Base-by-base conservation (phyloP, 2,329 filamentous ascomycete species). In the Sporothrix inflata region DNA sequence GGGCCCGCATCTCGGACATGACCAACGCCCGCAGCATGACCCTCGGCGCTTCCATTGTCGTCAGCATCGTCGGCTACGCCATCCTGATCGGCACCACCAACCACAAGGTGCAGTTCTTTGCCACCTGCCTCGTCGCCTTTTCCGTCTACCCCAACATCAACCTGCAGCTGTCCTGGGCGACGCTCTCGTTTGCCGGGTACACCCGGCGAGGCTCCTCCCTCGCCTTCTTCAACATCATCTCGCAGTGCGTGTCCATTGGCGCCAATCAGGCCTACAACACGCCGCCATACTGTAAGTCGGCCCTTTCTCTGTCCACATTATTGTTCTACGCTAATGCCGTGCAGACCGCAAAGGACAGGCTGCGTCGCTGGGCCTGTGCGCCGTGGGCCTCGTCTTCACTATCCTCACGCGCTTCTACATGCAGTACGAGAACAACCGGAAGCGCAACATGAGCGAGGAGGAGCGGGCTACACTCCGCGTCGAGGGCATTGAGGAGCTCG, bases 41-140 rank as follows among this genome's bases (percentile, higher is more conserved):
- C 75, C 77, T 72, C 47, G 76, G 34, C 71, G 78, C 72, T 60
- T 75, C 11, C 11, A 67, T 38, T 70, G 73, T 71, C 66, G 79
- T 76, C 8, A 76, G 81, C 5, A 77, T 80, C 1, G 72, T 77
- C 3, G 79, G 78, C 8, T 81, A 80, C 34, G 75, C 78, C 0
- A 74, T 80, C 2, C 72, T 76, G 0, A 76, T 80, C 0, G 76
- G 76, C 1, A 76, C 77, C n/a, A 76, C 78, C 5, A 55, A 69
- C 34, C 34, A 14, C 66, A 69, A 69, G 30, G 66, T 69, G 12
- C 66, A 24, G 19, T 55, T 69, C 30, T 57, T 69, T 45, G 66
- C 66, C 12, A 69, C 49, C 5, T 69, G 66, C 49, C 66, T 69
- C n/a, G 66, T 57, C 6, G 66, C 66, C 7, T 69, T 69, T 24